Evolutionary conservation across 495 filamentous ascomycete genomes (phyloP).

Genomic region (Astrothelium macrocarpum): DNA sequence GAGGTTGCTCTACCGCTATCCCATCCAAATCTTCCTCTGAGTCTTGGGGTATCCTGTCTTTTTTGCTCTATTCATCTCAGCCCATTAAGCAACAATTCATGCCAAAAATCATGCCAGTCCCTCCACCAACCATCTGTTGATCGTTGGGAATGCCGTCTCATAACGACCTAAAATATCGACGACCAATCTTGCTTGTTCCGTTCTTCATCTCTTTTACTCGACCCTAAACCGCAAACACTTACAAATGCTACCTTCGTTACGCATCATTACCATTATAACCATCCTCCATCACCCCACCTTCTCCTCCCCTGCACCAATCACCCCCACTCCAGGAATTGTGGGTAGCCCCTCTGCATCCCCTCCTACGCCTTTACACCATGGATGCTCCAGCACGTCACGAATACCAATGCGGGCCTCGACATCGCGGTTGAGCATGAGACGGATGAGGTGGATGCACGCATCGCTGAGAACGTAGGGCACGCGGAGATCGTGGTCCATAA

Average conservation of each 20-base stretch:
- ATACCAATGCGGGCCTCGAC: slow-evolving; percentile 74
- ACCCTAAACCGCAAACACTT: too few relatives aligned
- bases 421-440: slow-evolving; percentile 83
- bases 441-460: slow-evolving; percentile 79
- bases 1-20: slow-evolving; percentile 1
- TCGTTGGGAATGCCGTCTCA: background rate
- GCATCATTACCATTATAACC: background rate
- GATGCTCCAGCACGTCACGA: slow-evolving; percentile 72
- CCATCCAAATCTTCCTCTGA: background rate
- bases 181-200: background rate
- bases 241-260: background rate
- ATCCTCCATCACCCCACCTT: background rate
- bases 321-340: background rate
- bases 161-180: background rate
- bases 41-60: background rate
- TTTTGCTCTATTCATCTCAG: background rate
- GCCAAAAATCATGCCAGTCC: background rate
- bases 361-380: slow-evolving; percentile 49
- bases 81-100: background rate
- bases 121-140: background rate
- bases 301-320: background rate
- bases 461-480: slow-evolving; percentile 89
- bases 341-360: slow-evolving; percentile 6
- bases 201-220: background rate
- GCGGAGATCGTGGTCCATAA: slow-evolving; percentile 90